Conservation (phyloP, 2,329 filamentous ascomycete genomes). For the Claviceps paspali region DNA sequence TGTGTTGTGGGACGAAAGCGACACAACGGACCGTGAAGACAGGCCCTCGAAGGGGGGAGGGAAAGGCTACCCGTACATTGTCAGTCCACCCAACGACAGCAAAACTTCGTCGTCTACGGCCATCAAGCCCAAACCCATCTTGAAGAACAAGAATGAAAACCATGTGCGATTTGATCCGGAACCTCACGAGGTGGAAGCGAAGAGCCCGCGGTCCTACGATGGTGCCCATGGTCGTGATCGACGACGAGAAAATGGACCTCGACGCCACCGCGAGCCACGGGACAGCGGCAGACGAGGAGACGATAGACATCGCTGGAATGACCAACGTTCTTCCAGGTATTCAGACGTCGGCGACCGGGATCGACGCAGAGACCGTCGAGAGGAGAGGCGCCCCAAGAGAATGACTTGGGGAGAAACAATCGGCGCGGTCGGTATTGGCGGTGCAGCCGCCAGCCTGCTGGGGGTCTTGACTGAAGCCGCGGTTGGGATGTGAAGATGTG, state of each 20-base stretch:
- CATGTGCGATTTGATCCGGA: constrained; percentile 38
- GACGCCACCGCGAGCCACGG: constrained; percentile 14
- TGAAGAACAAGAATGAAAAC: constrained; percentile 45
- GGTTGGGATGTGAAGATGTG: constrained; percentile 16
- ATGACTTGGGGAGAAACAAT: constrained; percentile 38
- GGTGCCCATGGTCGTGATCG: constrained; percentile 12
- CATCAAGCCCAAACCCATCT: constrained; percentile 38
- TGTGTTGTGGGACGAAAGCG: constrained; percentile 16
- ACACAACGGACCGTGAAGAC: constrained; percentile 19
- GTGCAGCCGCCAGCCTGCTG: constrained; percentile 42
- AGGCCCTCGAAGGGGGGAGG: no score
- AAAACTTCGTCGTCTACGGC: constrained; percentile 21
- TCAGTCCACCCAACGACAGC: constrained; percentile 18
- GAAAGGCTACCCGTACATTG: constrained; percentile 24
- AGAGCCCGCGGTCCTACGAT: constrained; percentile 15
- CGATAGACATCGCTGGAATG: constrained; percentile 8
- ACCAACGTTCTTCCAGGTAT: constrained; percentile 14
- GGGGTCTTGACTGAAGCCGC: constrained; percentile 44
- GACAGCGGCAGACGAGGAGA: constrained; percentile 12
- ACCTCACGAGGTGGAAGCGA: constrained; percentile 27
- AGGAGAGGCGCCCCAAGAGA: constrained; percentile 24
- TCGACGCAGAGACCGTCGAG: constrained; percentile 20
- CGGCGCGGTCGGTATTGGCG: constrained; percentile 42
- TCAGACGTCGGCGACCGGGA: constrained; percentile 27
- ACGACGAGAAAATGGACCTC: constrained; percentile 7